Base-by-base conservation (phyloP, 1,139 yeast genomes). In the Chernovozyma aurita region DNA sequence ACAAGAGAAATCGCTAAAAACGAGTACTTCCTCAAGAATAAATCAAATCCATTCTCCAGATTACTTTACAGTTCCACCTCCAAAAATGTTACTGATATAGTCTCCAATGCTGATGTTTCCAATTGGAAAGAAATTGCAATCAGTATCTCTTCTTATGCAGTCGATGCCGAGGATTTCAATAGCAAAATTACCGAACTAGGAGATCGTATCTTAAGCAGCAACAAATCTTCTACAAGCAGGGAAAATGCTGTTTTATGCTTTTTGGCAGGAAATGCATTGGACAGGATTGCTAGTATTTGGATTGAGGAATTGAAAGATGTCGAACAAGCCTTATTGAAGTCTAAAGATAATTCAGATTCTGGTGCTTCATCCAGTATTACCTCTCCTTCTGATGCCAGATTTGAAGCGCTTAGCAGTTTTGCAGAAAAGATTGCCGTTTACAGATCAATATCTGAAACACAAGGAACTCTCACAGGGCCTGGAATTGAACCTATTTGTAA, bases 71-170 rank as follows among this genome's bases (percentile, higher is more conserved):
- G 82, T 40, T 74, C 80, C 14, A 69, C 87, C 2, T 67, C 75
- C 22, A 70, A 70, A 35, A 70, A 81, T 46, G 72, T 85, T 17
- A 63, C 74, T 24, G 97, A 92, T 56, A 61, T 92, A 44, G 94
- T 87, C 26, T 72, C 75, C 25, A 81, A 90, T 53, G 85, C 87
- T 18, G 83, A 85, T 51, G 80, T 88, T 31, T 52, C 70, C 5
- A 80, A 85, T 47, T 94, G 98, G 98, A 82, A 78, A 50, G 82
- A 81, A 37, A 78, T 85, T 47, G 85, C 92, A n/a, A 68, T 74
- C 28, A 73, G 88, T 20, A 73, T 90, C 39, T 61, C 79, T 37
- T 73, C 85, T 4, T 82, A 76, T 50, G 61, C 78, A 35, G 48
- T 60, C 2, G 73, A 72, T 42, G 55, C 61, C 3, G 63, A 63